These are phyloP conservation scores for Pisolithus microcarpus DNA, from an alignment of 768 basidiomycete species.

Conservation along the genomic window DNA sequence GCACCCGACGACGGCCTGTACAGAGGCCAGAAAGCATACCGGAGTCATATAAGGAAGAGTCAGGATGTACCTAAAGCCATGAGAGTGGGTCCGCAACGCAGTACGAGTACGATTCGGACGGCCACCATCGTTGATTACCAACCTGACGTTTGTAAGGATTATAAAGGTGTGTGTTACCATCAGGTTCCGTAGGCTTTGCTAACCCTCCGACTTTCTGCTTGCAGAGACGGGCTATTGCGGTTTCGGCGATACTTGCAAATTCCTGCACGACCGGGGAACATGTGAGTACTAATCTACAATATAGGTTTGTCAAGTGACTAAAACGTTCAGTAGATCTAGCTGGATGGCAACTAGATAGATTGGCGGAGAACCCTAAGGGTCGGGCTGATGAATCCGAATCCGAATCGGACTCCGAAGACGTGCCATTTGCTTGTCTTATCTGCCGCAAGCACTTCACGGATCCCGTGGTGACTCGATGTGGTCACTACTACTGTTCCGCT, in stretches of 20 bases:
- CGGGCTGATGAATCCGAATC: slow-evolving; percentile 50
- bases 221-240: slow-evolving; percentile 98
- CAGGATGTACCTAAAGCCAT: slow-evolving; percentile 84
- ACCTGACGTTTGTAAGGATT: slow-evolving; percentile 99
- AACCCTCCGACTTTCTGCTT: slow-evolving; percentile 4
- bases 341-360: slow-evolving; percentile 97
- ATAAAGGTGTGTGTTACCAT: slow-evolving; percentile 68
- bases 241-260: slow-evolving; percentile 98
- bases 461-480: slow-evolving; percentile 92
- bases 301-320: slow-evolving; percentile 4
- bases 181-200: background rate
- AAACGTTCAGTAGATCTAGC: slow-evolving; percentile 60
- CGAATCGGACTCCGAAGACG: slow-evolving; percentile 70
- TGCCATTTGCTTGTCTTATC: slow-evolving; percentile 98
- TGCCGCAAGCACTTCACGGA: slow-evolving; percentile 93
- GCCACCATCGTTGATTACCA: slow-evolving; percentile 97
- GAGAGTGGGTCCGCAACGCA: slow-evolving; percentile 76
- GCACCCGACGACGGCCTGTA: slow-evolving; percentile 81
- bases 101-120: slow-evolving; percentile 75
- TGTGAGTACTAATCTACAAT: slow-evolving; percentile 45
- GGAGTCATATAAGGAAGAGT: slow-evolving; percentile 71
- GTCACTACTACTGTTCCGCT: slow-evolving; percentile 91
- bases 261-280: slow-evolving; percentile 95
- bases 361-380: slow-evolving; percentile 70
- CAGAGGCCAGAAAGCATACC: slow-evolving; percentile 76